These are phyloP conservation scores for Kazachstania africana DNA, from an alignment of 805 yeast species.

Conservation along the genomic window DNA sequence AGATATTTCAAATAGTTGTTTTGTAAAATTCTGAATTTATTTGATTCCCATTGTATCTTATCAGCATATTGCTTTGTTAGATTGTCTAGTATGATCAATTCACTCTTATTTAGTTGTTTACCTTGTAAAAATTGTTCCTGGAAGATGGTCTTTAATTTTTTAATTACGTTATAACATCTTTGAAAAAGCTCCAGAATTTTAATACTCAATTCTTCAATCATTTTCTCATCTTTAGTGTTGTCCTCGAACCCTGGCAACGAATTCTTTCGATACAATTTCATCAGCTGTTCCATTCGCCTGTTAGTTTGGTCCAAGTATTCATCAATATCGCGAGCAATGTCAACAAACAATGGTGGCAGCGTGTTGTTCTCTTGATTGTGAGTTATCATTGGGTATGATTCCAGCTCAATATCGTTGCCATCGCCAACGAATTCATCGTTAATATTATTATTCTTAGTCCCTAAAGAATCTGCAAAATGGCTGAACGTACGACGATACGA, in stretches of 20 bases:
- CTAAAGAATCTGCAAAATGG: constrained; percentile 35
- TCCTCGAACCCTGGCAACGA: constrained; percentile 83
- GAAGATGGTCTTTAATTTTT: constrained; percentile 43
- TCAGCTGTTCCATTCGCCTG: constrained; percentile 45
- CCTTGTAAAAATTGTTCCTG: constrained; percentile 29
- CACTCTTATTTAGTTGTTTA: constrained; percentile 28
- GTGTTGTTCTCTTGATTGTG: constrained; percentile 31
- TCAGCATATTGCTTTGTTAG: constrained; percentile 77
- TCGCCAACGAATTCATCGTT: constrained; percentile 13
- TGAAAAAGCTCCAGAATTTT: constrained; percentile 68
- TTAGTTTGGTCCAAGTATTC: constrained; percentile 42
- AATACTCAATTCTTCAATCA: constrained; percentile 69
- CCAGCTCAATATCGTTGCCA: constrained; percentile 26
- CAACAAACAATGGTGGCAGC: constrained; percentile 71
- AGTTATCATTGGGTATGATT: constrained; percentile 18
- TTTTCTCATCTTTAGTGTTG: constrained; percentile 58
- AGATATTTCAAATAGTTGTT: constrained; percentile 78
- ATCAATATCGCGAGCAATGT: constrained; percentile 62
- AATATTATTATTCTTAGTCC: constrained; percentile 13
- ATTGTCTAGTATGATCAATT: constrained; percentile 60
- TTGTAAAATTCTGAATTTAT: constrained; percentile 75
- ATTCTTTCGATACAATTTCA: constrained; percentile 65
- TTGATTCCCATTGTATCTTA: constrained; percentile 67
- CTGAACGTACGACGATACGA: constrained; percentile 87
- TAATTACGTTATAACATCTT: constrained; percentile 63